Conservation (phyloP, 139 green algal genomes). For the Closterium sp. region DNA sequence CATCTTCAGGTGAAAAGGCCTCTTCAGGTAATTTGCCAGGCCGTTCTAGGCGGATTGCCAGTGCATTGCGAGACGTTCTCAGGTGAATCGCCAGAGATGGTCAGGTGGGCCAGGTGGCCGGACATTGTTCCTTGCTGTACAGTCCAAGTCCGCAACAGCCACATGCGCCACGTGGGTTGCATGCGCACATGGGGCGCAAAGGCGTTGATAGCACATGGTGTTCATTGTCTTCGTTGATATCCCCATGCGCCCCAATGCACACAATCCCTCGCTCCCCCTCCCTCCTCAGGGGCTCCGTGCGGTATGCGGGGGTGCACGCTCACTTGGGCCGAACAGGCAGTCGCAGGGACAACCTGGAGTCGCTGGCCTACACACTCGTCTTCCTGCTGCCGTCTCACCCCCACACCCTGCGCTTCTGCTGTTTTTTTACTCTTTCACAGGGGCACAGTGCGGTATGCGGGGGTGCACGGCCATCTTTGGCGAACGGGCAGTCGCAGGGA, state of each 20-base stretch:
- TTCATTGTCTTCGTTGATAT: too few relatives aligned
- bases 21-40: too few relatives aligned
- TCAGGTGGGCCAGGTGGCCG: too few relatives aligned
- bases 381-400: background rate
- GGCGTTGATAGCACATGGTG: constrained; percentile 15
- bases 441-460: constrained; percentile 95
- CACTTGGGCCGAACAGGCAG: background rate
- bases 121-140: too few relatives aligned
- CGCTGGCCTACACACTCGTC: background rate
- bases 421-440: background rate
- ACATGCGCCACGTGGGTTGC: too few relatives aligned
- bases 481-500: constrained; percentile 88
- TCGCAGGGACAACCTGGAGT: background rate
- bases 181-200: constrained; percentile 94
- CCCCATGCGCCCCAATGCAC: too few relatives aligned
- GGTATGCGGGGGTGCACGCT: background rate
- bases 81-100: too few relatives aligned
- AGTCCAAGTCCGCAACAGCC: too few relatives aligned
- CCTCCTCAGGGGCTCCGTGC: background rate
- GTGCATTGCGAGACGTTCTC: background rate
- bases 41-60: constrained; percentile 68
- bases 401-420: too few relatives aligned
- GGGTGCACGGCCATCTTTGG: constrained; percentile 94
- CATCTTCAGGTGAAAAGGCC: constrained; percentile 77
- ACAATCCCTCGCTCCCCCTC: too few relatives aligned